phyloP scores from a whole-genome alignment of 306 rosid species.

The Biancaea sappan region DNA sequence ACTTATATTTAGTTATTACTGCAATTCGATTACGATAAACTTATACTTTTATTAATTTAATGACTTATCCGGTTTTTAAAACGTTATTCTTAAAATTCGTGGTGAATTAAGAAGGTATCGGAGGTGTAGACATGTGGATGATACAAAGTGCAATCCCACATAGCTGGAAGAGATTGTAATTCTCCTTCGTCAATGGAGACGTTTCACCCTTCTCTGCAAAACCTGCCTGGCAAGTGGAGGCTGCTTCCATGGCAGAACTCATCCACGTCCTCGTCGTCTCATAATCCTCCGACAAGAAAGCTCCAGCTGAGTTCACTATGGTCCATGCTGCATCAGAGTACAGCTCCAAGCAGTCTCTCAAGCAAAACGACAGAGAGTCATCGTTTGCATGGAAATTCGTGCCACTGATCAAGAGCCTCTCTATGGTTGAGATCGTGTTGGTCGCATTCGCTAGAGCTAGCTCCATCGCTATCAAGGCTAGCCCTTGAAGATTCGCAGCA shows the following conservation, averaged over 20 bases:
- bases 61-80: too few species aligned
- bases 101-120: neutral
- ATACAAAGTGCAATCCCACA: conserved; percentile 64
- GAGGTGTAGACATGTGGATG: conserved; percentile 36
- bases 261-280: conserved; percentile 36
- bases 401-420: conserved; percentile 35
- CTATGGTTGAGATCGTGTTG: conserved; percentile 37
- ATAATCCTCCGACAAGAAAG: conserved; percentile 47
- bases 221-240: conserved; percentile 59
- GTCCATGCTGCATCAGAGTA: conserved; percentile 51
- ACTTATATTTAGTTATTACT: too few species aligned
- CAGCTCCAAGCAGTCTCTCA: conserved; percentile 59
- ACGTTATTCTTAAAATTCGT: too few species aligned
- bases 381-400: neutral
- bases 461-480: conserved; percentile 63
- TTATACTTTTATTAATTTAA: too few species aligned
- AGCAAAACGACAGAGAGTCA: conserved; percentile 31
- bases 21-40: too few species aligned
- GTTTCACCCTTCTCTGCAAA: conserved; percentile 52
- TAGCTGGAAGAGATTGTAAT: conserved; percentile 54
- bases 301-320: conserved; percentile 43
- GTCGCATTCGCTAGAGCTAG: conserved; percentile 55
- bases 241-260: conserved; percentile 61
- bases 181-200: conserved; percentile 61
- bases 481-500: conserved; percentile 50